These are phyloP conservation scores for Solanum corneliomulleri DNA, from an alignment of 257 asterid species.

Conservation along the genomic window DNA sequence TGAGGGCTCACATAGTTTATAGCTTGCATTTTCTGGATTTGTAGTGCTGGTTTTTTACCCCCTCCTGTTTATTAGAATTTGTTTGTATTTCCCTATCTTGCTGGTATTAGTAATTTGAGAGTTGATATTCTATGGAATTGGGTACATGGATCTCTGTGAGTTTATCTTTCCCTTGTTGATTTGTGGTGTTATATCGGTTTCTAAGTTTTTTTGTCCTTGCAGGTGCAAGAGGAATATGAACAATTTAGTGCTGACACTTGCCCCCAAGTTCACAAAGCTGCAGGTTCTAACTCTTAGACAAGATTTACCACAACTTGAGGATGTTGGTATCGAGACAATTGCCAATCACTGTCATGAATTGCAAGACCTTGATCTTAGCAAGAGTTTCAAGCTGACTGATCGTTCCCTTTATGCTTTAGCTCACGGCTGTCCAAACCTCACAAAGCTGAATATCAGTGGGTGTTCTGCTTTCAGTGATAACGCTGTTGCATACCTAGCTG, in stretches of 20 bases:
- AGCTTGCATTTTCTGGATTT: background rate
- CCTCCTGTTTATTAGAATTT: background rate
- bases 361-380: constrained; percentile 82
- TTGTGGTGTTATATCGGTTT: background rate
- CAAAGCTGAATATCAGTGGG: constrained; percentile 81
- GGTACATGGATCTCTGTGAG: background rate
- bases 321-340: constrained; percentile 57
- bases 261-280: constrained; percentile 69
- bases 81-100: background rate
- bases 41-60: background rate
- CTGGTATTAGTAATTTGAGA: background rate
- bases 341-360: constrained; percentile 65
- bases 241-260: constrained; percentile 52
- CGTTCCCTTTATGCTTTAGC: constrained; percentile 69
- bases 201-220: background rate
- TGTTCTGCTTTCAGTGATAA: constrained; percentile 68
- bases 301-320: constrained; percentile 74
- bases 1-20: background rate
- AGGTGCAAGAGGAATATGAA: constrained; percentile 98
- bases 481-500: constrained; percentile 71
- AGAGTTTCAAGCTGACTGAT: constrained; percentile 76
- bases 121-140: background rate
- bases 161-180: background rate
- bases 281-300: constrained; percentile 64
- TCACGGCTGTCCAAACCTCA: constrained; percentile 67